Base-by-base conservation (phyloP, 2,329 filamentous ascomycete genomes). In the Aspergillus spinulosporus region DNA sequence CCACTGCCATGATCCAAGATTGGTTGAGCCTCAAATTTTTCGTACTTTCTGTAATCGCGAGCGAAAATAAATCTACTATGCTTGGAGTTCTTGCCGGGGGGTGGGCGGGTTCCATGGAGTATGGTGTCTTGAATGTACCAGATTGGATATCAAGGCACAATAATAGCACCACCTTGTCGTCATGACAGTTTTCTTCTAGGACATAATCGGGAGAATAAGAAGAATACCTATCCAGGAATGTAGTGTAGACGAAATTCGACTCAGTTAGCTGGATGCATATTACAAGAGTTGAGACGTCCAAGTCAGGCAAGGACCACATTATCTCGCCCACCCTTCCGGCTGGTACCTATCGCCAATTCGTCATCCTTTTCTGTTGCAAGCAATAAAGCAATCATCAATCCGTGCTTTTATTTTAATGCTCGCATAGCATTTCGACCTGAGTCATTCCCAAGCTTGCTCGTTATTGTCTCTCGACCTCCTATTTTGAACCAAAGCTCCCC, bases 311-410 rank as follows among this genome's bases (percentile, higher is more conserved):
- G 32, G 26, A n/a, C 42, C 32, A 52, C 7, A 21, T 21, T 21
- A 21, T 21, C 21, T 37, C 21, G 42, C 32, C 40, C 14, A 28
- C 42, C 44, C 40, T 43, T 52, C 50, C 15, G 37, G 21, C 29
- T 54, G 21, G 34, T 28, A 43, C 36, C 34, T 47, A 53, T 53
- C 43, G 43, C 42, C 51, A 48, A 42, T 45, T 53, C 51, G 52
- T 54, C 52, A 54, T 54, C 52, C 44, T 42, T 28, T 42, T 42
- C 14, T 21, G 21, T 21, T 15, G 15, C 39, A 21, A 42, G 14
- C 39, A n/a, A 42, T 42, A 21, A 42, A 42, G 5, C 37, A 40
- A 12, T 12, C 15, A 14, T 44, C 42, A 45, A 28, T 29, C 32
- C 42, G 39, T 34, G 11, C 32, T 52, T 51, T 15, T 56, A 29